These are phyloP conservation scores for Metschnikowia peoriensis DNA, from an alignment of 805 yeast species.

Conservation along the genomic window DNA sequence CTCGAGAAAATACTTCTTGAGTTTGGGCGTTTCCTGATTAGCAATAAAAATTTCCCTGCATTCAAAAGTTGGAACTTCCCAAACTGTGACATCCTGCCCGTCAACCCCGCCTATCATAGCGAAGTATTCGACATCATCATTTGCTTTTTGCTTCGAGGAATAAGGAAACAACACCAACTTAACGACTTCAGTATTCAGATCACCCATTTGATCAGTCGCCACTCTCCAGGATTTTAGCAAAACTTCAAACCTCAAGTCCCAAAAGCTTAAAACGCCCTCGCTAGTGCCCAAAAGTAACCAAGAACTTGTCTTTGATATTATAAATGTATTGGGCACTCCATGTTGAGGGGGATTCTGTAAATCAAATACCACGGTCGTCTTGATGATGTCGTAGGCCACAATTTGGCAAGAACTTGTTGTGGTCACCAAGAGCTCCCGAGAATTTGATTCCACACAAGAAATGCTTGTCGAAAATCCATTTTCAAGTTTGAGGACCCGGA, in stretches of 20 bases:
- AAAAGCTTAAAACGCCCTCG: slow-evolving; percentile 68
- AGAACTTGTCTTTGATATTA: slow-evolving; percentile 48
- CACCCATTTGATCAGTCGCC: slow-evolving; percentile 30
- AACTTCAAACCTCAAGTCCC: slow-evolving; percentile 75
- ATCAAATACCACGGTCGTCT: slow-evolving; percentile 42
- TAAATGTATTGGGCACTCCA: slow-evolving; percentile 65
- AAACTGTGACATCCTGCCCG: slow-evolving; percentile 58
- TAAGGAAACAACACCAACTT: slow-evolving; percentile 46
- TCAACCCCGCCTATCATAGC: slow-evolving; percentile 69
- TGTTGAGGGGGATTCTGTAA: slow-evolving; percentile 57
- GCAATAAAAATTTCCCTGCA: slow-evolving; percentile 44
- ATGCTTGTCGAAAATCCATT: slow-evolving; percentile 46
- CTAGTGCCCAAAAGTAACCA: slow-evolving; percentile 79
- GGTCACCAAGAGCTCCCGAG: slow-evolving; percentile 44
- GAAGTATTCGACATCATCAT: slow-evolving; percentile 19
- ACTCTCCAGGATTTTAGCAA: slow-evolving; percentile 63
- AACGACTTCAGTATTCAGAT: slow-evolving; percentile 41
- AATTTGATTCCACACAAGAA: slow-evolving; percentile 38
- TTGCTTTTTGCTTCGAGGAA: not conserved
- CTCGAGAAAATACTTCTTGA: slow-evolving; percentile 24
- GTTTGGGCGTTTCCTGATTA: slow-evolving; percentile 18
- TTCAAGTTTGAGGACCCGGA: slow-evolving; percentile 12
- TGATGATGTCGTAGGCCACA: slow-evolving; percentile 55
- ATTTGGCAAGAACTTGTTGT: slow-evolving; percentile 55
- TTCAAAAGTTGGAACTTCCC: slow-evolving; percentile 69